Evolutionary conservation across 176 grass and related monocot species (phyloP).

Genomic region (Oryza australiensis): DNA sequence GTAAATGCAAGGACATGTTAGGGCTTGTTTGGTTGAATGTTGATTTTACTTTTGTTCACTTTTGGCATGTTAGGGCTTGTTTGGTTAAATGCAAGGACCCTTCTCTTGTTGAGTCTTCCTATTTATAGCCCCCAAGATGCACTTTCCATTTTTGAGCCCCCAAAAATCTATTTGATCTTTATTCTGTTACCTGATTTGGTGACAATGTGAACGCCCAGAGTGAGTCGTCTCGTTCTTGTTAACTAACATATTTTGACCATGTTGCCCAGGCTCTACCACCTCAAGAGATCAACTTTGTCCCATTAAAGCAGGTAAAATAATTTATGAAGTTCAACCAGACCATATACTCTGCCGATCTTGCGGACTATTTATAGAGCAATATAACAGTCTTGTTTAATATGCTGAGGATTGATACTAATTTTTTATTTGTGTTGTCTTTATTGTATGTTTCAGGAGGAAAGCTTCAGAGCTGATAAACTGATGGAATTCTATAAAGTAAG

Average conservation of each 20-base stretch:
- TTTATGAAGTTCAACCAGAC: conserved; percentile 4
- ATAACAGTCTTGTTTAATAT: conserved; percentile 24
- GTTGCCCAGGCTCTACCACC: conserved; percentile 65
- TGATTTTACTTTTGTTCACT: conserved; percentile 24
- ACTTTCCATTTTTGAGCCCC: not conserved
- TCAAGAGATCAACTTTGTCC: conserved; percentile 77
- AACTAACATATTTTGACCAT: conserved; percentile 43
- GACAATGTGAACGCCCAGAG: not conserved
- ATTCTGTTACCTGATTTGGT: conserved; percentile 3
- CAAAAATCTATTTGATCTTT: not conserved
- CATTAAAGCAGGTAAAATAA: conserved; percentile 80
- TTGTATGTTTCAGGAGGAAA: conserved; percentile 62
- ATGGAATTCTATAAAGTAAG: conserved; percentile 90
- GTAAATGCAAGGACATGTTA: conserved; percentile 34
- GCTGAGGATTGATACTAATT: conserved; percentile 16
- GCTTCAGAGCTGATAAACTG: conserved; percentile 78
- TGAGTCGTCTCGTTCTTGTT: conserved; percentile 33
- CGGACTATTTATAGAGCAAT: not conserved
- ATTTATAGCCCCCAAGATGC: conserved; percentile 1
- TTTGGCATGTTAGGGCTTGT: not conserved
- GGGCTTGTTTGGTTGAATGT: not conserved
- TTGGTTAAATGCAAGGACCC: not conserved
- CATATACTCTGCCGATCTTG: conserved; percentile 11
- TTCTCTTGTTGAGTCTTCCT: not conserved
- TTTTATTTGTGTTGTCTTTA: conserved; percentile 34